phyloP scores from a whole-genome alignment of 1,139 yeast genomes.

The Yamadazyma friedrichii region DNA sequence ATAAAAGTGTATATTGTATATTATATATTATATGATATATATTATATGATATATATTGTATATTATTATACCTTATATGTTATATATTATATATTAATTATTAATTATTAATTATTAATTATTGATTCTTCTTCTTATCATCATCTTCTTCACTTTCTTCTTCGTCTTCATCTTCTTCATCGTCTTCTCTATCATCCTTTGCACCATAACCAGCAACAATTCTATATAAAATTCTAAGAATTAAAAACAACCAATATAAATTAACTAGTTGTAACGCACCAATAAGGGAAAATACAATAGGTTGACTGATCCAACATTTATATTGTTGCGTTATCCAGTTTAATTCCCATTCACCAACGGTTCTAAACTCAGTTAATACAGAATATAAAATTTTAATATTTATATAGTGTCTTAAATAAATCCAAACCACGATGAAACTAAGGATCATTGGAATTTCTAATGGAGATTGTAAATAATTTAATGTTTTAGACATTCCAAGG shows the following conservation, averaged over 20 bases:
- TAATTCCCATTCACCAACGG: constrained; percentile 78
- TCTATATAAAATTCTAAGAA: constrained; percentile 74
- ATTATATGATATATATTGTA: neutral
- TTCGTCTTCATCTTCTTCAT: constrained; percentile 59
- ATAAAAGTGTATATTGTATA: neutral
- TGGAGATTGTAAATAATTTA: constrained; percentile 76
- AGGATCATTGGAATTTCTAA: constrained; percentile 64
- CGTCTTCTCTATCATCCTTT: constrained; percentile 89
- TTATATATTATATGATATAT: neutral
- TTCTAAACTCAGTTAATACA: constrained; percentile 77
- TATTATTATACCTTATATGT: neutral
- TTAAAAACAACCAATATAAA: constrained; percentile 81
- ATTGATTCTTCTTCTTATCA: constrained; percentile 38
- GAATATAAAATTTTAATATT: constrained; percentile 84
- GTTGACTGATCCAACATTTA: constrained; percentile 93
- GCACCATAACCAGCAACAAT: constrained; percentile 55
- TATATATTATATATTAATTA: neutral
- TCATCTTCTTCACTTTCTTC: constrained; percentile 49
- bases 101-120: neutral
- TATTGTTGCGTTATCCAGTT: constrained; percentile 93
- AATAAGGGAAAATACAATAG: constrained; percentile 77
- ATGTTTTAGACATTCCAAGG: constrained; percentile 76
- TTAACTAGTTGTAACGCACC: constrained; percentile 83
- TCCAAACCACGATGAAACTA: constrained; percentile 73
- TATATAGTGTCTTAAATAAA: constrained; percentile 83